A percentile compares a stretch with the other conserved stretches of the same genome.
phyloP scores from a whole-genome alignment of 805 yeast species.

The Pichia eremophila region DNA sequence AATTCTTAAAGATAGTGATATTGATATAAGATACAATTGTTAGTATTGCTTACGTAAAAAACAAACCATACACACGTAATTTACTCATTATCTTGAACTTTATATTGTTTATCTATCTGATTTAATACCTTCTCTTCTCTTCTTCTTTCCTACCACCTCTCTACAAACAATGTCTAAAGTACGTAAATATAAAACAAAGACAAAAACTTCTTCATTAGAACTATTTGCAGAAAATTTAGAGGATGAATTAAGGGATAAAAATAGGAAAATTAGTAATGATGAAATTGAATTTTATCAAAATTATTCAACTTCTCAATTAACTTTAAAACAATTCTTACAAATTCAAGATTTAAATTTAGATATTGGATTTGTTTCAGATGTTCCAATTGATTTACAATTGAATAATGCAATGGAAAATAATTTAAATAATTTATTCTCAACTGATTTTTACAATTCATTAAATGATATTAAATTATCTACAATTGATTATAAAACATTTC shows the following conservation, averaged over 20 bases:
- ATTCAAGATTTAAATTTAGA: constrained; percentile 1
- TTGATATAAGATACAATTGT: too few species aligned
- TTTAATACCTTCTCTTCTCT: too few species aligned
- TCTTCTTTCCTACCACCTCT: too few species aligned
- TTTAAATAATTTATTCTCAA: background rate
- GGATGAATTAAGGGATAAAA: background rate
- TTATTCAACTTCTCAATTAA: background rate
- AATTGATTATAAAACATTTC: constrained; percentile 1
- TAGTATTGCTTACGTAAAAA: too few species aligned
- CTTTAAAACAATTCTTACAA: background rate
- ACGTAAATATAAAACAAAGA: too few species aligned
- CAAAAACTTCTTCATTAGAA: too few species aligned
- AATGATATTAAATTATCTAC: background rate
- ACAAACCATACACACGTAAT: too few species aligned
- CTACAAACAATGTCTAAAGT: too few species aligned
- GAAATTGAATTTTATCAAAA: background rate
- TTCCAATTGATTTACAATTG: background rate
- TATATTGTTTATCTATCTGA: too few species aligned
- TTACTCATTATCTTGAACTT: too few species aligned
- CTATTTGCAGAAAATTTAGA: background rate
- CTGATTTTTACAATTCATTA: background rate
- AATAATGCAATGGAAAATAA: background rate
- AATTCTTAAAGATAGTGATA: too few species aligned
- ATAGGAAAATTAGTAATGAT: background rate
- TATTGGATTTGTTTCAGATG: background rate